phyloP scores from a whole-genome alignment of 2,329 filamentous ascomycete species.

The Neophaeococcomyces aloes region DNA sequence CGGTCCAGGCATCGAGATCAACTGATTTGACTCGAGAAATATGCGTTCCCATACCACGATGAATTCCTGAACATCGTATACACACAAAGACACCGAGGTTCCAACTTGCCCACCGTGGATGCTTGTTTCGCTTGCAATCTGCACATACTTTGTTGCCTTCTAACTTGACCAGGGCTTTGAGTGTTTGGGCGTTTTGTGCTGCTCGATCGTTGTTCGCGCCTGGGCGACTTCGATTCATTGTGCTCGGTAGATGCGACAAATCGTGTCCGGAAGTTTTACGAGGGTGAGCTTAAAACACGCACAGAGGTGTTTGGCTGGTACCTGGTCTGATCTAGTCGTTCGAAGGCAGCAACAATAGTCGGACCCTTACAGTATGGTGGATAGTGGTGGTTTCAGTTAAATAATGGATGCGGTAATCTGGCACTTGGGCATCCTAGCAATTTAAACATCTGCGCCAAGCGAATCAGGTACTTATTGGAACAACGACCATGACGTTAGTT shows the following conservation, averaged over 20 bases:
- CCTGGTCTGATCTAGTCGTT: not conserved
- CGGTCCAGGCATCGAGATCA: slow-evolving; percentile 95
- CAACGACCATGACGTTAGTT: too few relatives aligned
- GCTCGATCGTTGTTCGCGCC: slow-evolving; percentile 62
- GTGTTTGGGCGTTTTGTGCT: slow-evolving; percentile 83
- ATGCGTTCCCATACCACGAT: slow-evolving; percentile 97
- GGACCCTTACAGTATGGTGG: not conserved
- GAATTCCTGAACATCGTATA: slow-evolving; percentile 96
- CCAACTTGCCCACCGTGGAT: slow-evolving; percentile 98
- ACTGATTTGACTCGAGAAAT: slow-evolving; percentile 97
- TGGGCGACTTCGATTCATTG: slow-evolving; percentile 30
- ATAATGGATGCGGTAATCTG: not conserved
- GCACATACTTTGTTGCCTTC: slow-evolving; percentile 94
- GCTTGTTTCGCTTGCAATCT: slow-evolving; percentile 98
- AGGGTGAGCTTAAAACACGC: not conserved
- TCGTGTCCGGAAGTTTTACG: not conserved
- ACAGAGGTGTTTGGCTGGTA: not conserved
- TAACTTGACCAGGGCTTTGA: slow-evolving; percentile 90
- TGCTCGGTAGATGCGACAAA: not conserved
- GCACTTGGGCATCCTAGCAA: not conserved
- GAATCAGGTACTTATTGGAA: too few relatives aligned
- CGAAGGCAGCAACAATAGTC: slow-evolving; percentile 1
- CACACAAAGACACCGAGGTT: slow-evolving; percentile 95
- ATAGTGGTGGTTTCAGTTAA: not conserved
- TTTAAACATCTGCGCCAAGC: too few relatives aligned